These are phyloP conservation scores for Oxalis stricta DNA, from an alignment of 441 rosid genomes.

Conservation along the genomic window DNA sequence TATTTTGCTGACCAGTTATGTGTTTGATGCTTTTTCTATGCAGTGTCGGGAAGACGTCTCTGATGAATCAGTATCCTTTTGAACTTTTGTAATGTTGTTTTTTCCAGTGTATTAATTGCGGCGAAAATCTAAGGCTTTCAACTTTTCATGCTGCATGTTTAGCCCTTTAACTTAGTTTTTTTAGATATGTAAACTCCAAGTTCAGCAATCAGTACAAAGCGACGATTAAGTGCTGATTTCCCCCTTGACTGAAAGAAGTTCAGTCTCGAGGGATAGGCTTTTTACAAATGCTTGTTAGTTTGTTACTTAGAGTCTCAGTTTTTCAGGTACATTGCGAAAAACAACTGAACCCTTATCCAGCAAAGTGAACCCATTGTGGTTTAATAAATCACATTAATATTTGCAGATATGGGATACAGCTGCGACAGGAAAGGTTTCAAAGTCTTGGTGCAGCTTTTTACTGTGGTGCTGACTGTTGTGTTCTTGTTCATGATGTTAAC, in stretches of 20 bases:
- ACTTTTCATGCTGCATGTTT: neutral
- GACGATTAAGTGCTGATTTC: conserved; percentile 68
- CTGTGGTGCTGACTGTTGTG: conserved; percentile 66
- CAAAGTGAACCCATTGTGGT: no score
- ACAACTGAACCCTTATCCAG: no score
- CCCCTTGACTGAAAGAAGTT: conserved; percentile 66
- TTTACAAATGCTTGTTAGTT: conserved; percentile 73
- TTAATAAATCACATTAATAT: no score
- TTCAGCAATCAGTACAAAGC: conserved; percentile 89
- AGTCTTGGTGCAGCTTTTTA: conserved; percentile 63
- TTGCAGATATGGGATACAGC: conserved; percentile 83
- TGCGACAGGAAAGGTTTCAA: conserved; percentile 66
- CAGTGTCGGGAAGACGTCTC: conserved; percentile 83
- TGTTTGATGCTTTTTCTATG: conserved; percentile 3
- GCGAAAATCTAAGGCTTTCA: neutral
- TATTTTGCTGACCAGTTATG: neutral
- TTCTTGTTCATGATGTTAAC: conserved; percentile 49
- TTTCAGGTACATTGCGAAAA: no score
- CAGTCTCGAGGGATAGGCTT: conserved; percentile 69
- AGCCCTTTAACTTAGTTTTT: conserved; percentile 1
- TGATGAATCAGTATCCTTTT: conserved; percentile 78
- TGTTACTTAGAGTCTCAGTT: neutral
- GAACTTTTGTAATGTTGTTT: conserved; percentile 9
- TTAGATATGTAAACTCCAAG: conserved; percentile 78
- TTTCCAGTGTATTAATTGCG: no score